Conservation (phyloP, 129 eudicot species). For the Tagetes erecta region DNA sequence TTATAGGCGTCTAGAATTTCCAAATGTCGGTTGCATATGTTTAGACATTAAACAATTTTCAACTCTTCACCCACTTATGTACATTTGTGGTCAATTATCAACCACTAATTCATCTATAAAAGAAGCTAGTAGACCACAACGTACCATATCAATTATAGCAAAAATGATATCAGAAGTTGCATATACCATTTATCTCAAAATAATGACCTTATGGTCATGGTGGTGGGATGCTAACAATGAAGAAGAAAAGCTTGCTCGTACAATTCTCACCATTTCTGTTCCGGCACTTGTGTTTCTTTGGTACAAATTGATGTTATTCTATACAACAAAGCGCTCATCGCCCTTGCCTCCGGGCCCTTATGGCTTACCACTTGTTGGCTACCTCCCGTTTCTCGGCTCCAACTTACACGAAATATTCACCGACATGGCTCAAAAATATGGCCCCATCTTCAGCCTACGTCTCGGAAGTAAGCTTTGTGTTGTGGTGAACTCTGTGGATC, state of each 20-base stretch:
- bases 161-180: constrained; percentile 12
- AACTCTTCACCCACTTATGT: too few relatives aligned
- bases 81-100: too few relatives aligned
- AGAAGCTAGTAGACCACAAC: not conserved
- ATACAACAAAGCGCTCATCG: not conserved
- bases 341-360: not conserved
- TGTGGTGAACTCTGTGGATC: constrained; percentile 8
- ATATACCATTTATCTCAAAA: constrained; percentile 1
- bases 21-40: too few relatives aligned
- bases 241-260: not conserved
- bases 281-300: not conserved
- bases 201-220: constrained; percentile 26
- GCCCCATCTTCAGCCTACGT: not conserved
- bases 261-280: constrained; percentile 10
- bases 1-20: too few relatives aligned
- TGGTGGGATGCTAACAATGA: constrained; percentile 13
- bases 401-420: constrained; percentile 12
- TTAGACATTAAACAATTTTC: too few relatives aligned
- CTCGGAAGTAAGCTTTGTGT: constrained; percentile 14
- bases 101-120: too few relatives aligned
- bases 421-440: not conserved
- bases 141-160: not conserved
- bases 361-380: constrained; percentile 12
- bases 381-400: constrained; percentile 1
- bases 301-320: constrained; percentile 6